These are phyloP conservation scores for Erythrophleum fordii DNA, from an alignment of 306 rosid genomes.

Conservation along the genomic window DNA sequence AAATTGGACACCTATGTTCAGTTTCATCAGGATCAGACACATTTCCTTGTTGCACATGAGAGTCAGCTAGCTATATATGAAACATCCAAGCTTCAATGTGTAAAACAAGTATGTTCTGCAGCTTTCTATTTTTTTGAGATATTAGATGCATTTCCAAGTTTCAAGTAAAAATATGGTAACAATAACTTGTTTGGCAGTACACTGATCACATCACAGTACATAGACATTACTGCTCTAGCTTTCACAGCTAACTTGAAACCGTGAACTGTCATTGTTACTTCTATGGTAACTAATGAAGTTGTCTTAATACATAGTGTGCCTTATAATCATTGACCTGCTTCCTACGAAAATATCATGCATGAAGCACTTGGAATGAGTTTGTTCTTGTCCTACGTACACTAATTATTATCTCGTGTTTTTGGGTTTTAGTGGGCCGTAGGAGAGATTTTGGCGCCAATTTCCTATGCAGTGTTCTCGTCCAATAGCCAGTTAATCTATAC, in stretches of 20 bases:
- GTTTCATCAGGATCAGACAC: slow-evolving; percentile 92
- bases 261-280: background rate
- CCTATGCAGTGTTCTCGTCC: slow-evolving; percentile 90
- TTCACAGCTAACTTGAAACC: background rate
- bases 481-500: slow-evolving; percentile 71
- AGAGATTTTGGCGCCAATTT: slow-evolving; percentile 82
- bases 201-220: background rate
- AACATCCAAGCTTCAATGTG: slow-evolving; percentile 78
- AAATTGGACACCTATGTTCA: slow-evolving; percentile 75
- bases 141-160: background rate
- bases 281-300: background rate
- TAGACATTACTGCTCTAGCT: background rate
- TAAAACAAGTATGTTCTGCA: slow-evolving; percentile 68
- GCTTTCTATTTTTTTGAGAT: background rate
- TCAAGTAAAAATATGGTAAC: background rate
- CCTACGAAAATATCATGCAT: background rate
- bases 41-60: slow-evolving; percentile 90
- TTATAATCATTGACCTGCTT: background rate
- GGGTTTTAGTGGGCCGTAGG: slow-evolving; percentile 63
- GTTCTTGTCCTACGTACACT: background rate
- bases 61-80: slow-evolving; percentile 94
- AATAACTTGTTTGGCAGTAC: background rate
- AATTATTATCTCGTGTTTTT: background rate
- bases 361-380: slow-evolving; percentile 14
- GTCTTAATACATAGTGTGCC: background rate